phyloP scores from a whole-genome alignment of 192 early-diverging fungal genomes.

The Mortierella hygrophila region DNA sequence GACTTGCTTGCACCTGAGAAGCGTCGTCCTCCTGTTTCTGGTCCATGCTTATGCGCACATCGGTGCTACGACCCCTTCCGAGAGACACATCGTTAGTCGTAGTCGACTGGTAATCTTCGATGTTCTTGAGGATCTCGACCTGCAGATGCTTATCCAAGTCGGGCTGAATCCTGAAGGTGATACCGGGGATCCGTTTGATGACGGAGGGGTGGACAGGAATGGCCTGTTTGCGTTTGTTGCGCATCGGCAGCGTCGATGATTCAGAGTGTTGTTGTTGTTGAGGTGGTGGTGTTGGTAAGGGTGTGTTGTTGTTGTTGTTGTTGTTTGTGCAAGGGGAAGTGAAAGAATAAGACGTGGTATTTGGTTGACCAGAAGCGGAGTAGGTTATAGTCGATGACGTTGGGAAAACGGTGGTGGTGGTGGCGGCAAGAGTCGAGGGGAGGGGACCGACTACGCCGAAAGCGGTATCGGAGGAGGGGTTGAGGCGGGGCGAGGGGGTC shows the following conservation, averaged over 20 bases:
- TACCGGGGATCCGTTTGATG: conserved; percentile 48
- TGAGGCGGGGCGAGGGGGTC: conserved; percentile 30
- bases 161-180: conserved; percentile 47
- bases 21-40: background rate
- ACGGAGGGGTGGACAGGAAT: conserved; percentile 44
- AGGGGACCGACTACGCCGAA: background rate
- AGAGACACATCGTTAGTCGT: background rate
- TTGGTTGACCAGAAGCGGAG: background rate
- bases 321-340: background rate
- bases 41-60: background rate
- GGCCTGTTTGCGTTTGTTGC: conserved; percentile 52
- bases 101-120: conserved; percentile 29
- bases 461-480: conserved; percentile 8
- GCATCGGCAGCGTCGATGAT: conserved; percentile 4
- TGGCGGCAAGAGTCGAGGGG: background rate
- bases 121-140: conserved; percentile 49
- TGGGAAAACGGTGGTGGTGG: background rate
- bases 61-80: background rate
- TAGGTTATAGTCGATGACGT: conserved; percentile 9
- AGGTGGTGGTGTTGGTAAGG: background rate
- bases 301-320: background rate
- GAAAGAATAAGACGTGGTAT: background rate
- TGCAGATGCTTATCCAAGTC: conserved; percentile 25
- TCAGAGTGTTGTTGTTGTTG: background rate
- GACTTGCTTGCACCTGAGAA: conserved; percentile 15